phyloP scores from a whole-genome alignment of 768 basidiomycete genomes.

The Astraeus odoratus region DNA sequence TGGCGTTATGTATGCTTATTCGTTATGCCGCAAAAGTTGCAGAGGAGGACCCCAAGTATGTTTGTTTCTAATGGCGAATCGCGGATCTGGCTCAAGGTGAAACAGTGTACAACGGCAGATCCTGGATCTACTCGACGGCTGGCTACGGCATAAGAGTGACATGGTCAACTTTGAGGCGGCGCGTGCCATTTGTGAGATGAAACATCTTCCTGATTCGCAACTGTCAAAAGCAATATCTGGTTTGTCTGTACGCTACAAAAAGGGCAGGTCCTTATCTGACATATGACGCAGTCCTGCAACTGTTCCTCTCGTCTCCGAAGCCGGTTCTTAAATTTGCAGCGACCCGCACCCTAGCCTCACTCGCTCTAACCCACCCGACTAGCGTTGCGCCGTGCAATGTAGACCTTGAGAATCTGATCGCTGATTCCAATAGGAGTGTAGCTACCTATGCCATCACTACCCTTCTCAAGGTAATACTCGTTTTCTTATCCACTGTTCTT shows the following conservation, averaged over 20 bases:
- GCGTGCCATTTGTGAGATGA: slow-evolving; percentile 95
- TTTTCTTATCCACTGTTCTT: background rate
- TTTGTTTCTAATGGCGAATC: background rate
- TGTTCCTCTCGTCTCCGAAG: slow-evolving; percentile 95
- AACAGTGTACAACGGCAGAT: slow-evolving; percentile 84
- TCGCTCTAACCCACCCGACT: slow-evolving; percentile 79
- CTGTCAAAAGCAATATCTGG: slow-evolving; percentile 86
- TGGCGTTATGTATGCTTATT: slow-evolving; percentile 98
- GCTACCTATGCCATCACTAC: slow-evolving; percentile 99
- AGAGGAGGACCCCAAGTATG: slow-evolving; percentile 98
- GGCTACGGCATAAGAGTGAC: slow-evolving; percentile 97
- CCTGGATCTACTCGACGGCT: slow-evolving; percentile 88
- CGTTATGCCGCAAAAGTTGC: slow-evolving; percentile 98
- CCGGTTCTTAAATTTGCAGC: slow-evolving; percentile 95
- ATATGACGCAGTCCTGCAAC: slow-evolving; percentile 64
- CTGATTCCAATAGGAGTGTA: slow-evolving; percentile 91
- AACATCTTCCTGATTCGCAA: slow-evolving; percentile 68
- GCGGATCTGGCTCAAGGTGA: slow-evolving; percentile 1
- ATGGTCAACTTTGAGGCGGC: slow-evolving; percentile 99
- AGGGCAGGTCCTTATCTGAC: slow-evolving; percentile 6
- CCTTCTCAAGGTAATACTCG: slow-evolving; percentile 69
- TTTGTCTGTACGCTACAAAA: slow-evolving; percentile 28
- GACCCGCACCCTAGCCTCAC: slow-evolving; percentile 85
- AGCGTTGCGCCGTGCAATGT: slow-evolving; percentile 91
- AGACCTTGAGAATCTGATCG: slow-evolving; percentile 94